A percentile compares a stretch with the other conserved stretches of the same genome.
Conservation (phyloP, 257 asterid genomes). For the Echium plantagineum region DNA sequence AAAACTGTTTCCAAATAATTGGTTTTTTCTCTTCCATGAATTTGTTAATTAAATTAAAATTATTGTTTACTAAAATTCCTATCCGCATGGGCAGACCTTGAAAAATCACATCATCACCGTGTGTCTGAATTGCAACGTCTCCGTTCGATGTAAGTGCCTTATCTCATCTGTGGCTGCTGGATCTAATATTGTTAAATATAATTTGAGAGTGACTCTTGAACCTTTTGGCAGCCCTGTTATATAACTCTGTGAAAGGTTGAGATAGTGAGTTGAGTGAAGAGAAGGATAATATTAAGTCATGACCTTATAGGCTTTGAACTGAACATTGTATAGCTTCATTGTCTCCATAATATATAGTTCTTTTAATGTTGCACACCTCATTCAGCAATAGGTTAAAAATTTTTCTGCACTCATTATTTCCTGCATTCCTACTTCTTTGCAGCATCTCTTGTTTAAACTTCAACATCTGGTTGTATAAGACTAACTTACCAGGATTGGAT, state of each 20-base stretch:
- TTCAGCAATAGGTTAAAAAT: not conserved
- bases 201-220: not conserved
- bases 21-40: not conserved
- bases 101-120: constrained; percentile 84
- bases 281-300: not conserved
- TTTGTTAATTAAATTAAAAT: too few relatives aligned
- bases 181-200: not conserved
- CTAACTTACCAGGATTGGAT: not conserved
- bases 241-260: not conserved
- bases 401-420: not conserved
- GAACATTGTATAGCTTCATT: too few relatives aligned
- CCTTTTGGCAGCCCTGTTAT: too few relatives aligned
- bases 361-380: too few relatives aligned
- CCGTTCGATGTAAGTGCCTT: constrained; percentile 75
- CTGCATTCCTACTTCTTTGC: not conserved
- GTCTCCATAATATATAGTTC: not conserved
- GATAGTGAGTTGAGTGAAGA: not conserved
- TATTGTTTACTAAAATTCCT: not conserved
- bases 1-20: too few relatives aligned
- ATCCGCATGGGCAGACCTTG: constrained; percentile 35
- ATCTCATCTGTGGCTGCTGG: constrained; percentile 1
- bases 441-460: not conserved
- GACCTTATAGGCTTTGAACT: not conserved
- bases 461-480: not conserved
- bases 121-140: constrained; percentile 92